A percentile compares a stretch with the other conserved stretches of the same genome.
phyloP scores from a whole-genome alignment of 768 basidiomycete genomes.

The Pleurotus eryngii region DNA sequence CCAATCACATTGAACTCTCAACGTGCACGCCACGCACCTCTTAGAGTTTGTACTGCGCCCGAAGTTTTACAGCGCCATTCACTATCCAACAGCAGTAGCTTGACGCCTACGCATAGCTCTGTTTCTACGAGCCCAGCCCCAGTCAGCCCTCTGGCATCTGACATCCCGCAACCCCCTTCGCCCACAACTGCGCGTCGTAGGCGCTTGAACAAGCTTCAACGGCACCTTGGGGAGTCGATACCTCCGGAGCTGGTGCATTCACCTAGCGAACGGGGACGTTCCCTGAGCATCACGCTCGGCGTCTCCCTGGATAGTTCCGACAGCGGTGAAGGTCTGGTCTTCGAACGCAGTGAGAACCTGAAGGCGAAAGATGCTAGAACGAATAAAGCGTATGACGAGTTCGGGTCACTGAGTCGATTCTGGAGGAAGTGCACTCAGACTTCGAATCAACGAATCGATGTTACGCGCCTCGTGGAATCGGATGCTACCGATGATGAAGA shows the following conservation, averaged over 20 bases:
- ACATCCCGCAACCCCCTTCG: conserved; percentile 18
- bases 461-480: background rate
- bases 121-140: background rate
- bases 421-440: background rate
- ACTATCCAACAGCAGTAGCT: background rate
- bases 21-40: background rate
- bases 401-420: background rate
- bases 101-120: background rate
- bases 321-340: background rate
- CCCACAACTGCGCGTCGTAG: conserved; percentile 25
- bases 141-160: conserved; percentile 10
- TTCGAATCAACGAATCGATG: background rate
- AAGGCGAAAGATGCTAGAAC: background rate
- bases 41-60: background rate
- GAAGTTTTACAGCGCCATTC: background rate
- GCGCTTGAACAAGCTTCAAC: conserved; percentile 28
- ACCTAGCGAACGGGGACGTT: background rate
- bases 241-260: conserved; percentile 14
- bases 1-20: background rate
- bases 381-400: background rate
- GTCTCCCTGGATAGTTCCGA: background rate
- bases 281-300: background rate
- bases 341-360: background rate
- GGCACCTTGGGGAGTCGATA: conserved; percentile 29
- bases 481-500: conserved; percentile 3